These are phyloP conservation scores for Pseudozyma thailandica DNA, from an alignment of 1,284 basidiomycete species.

Conservation along the genomic window DNA sequence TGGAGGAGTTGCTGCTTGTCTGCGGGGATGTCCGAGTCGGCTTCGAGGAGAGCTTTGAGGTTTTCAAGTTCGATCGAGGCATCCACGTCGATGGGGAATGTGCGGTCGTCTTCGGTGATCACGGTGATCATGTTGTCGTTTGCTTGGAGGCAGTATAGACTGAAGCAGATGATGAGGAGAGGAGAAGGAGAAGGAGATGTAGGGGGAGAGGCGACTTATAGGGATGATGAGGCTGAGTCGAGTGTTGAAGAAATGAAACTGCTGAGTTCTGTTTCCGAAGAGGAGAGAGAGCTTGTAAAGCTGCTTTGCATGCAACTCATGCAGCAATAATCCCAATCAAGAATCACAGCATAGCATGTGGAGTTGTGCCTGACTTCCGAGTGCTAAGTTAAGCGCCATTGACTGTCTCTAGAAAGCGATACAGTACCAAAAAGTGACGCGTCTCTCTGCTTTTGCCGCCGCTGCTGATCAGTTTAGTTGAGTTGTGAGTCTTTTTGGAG, in stretches of 20 bases:
- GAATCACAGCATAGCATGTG: slow-evolving; percentile 4
- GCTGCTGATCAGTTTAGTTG: not conserved
- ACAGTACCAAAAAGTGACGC: slow-evolving; percentile 7
- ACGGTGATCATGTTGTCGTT: slow-evolving; percentile 59
- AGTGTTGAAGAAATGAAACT: no score
- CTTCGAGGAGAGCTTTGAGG: slow-evolving; percentile 61
- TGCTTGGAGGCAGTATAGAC: no score
- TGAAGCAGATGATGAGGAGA: not conserved
- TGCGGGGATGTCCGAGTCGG: slow-evolving; percentile 53
- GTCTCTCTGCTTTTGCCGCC: not conserved
- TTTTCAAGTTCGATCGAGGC: slow-evolving; percentile 61
- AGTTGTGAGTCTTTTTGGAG: no score
- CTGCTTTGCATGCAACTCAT: no score
- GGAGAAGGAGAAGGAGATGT: not conserved
- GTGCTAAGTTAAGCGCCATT: not conserved
- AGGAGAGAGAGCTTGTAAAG: not conserved
- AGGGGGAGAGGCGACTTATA: no score
- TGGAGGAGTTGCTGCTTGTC: slow-evolving; percentile 50
- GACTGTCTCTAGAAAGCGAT: not conserved
- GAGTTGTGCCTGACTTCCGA: slow-evolving; percentile 4
- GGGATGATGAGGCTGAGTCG: slow-evolving; percentile 17
- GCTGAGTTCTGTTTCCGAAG: no score
- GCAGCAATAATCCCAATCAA: no score
- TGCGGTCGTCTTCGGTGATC: slow-evolving; percentile 55
- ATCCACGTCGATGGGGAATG: slow-evolving; percentile 60